Evolutionary conservation across 179 eudicot genomes (phyloP).

Genomic region (Actinidia chinensis): DNA sequence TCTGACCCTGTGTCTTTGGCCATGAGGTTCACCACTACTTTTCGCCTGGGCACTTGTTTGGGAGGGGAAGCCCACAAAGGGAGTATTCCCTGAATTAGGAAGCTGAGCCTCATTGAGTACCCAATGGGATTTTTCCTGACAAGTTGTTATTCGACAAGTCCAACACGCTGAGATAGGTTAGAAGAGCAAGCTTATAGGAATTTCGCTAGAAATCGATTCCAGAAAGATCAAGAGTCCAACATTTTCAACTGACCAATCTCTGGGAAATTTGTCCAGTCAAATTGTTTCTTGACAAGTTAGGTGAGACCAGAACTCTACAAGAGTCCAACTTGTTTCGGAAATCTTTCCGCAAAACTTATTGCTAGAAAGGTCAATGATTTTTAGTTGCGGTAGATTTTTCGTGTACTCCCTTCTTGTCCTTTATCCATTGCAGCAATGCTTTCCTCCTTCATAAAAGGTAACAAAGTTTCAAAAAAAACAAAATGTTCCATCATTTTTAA

Average conservation of each 20-base stretch:
- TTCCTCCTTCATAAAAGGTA: no score
- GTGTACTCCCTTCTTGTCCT: neutral
- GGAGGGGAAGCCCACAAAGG: conserved; percentile 20
- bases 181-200: conserved; percentile 17
- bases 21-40: no score
- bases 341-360: conserved; percentile 34
- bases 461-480: no score
- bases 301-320: conserved; percentile 20
- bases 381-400: neutral
- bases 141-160: conserved; percentile 37
- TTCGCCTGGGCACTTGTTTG: neutral
- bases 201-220: conserved; percentile 37
- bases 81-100: conserved; percentile 6
- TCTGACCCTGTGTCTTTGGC: neutral
- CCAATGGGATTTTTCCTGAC: conserved; percentile 38
- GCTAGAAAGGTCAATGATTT: conserved; percentile 23
- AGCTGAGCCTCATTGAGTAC: conserved; percentile 23
- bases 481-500: no score
- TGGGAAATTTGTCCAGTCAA: conserved; percentile 26
- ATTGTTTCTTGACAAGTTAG: conserved; percentile 36
- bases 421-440: no score
- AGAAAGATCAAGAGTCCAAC: conserved; percentile 40
- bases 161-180: neutral
- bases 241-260: conserved; percentile 30
- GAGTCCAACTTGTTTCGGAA: conserved; percentile 29